Conservation (phyloP, 148 eudicot genomes). For the Vaccinium vitisidaea region DNA sequence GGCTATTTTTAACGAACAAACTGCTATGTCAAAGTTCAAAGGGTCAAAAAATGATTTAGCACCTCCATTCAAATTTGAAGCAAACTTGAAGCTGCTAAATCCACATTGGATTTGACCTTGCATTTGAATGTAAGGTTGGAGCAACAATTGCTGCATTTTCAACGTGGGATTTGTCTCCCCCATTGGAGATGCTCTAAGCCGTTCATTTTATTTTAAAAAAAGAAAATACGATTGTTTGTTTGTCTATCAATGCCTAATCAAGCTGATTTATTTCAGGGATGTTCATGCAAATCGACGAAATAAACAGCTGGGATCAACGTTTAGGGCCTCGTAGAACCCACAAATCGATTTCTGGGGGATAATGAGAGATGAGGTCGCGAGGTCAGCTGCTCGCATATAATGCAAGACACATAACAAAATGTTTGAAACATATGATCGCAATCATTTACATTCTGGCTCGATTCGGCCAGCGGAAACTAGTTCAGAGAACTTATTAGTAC, state of each 20-base stretch:
- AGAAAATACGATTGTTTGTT: background rate
- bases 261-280: background rate
- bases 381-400: background rate
- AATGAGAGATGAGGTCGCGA: background rate
- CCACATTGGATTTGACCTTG: no score
- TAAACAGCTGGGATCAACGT: background rate
- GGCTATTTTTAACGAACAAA: no score
- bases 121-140: no score
- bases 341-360: background rate
- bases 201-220: background rate
- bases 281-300: background rate
- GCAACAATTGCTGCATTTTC: no score
- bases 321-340: background rate
- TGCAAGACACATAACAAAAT: background rate
- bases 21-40: no score
- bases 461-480: conserved; percentile 32
- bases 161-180: no score
- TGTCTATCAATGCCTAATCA: background rate
- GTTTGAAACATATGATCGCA: background rate
- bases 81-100: no score
- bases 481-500: background rate
- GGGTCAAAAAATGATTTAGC: no score
- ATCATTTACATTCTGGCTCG: background rate
- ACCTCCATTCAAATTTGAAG: no score
- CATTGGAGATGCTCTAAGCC: background rate